A percentile compares a stretch with the other conserved stretches of the same genome.
Evolutionary conservation across 2,329 filamentous ascomycete species (phyloP).

Genomic region (Domatiomyces catenatus): DNA sequence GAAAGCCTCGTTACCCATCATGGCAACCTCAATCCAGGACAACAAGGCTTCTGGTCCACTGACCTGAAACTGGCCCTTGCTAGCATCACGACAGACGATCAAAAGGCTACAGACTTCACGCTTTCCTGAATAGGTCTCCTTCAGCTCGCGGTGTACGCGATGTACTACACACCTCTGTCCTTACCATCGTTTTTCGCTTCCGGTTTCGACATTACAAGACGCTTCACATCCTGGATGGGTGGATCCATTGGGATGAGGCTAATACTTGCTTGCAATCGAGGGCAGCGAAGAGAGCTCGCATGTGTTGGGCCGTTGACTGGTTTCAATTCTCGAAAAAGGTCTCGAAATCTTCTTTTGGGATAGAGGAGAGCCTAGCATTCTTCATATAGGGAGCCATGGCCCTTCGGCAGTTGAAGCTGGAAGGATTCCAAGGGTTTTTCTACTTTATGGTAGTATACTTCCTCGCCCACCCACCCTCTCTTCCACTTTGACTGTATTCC

Average conservation of each 20-base stretch:
- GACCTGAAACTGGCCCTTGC: neutral
- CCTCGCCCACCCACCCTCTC: neutral
- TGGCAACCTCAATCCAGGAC: neutral
- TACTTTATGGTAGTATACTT: neutral
- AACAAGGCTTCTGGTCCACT: neutral
- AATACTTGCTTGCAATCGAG: neutral
- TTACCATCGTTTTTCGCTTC: neutral
- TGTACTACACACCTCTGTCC: no score
- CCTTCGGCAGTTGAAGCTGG: neutral
- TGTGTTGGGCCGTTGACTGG: neutral
- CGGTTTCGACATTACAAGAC: neutral
- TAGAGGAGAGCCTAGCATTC: neutral
- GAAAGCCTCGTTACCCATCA: neutral
- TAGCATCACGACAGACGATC: neutral
- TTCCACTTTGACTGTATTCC: neutral
- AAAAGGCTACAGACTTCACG: neutral
- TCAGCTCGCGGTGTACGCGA: neutral
- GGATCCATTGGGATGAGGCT: neutral
- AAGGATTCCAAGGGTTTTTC: neutral
- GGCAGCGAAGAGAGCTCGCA: neutral
- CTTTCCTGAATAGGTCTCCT: neutral
- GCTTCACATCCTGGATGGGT: neutral
- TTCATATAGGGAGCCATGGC: neutral
- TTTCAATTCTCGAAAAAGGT: neutral
- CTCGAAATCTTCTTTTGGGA: neutral